phyloP scores from a whole-genome alignment of 306 rosid species.

The Sophora flavescens region DNA sequence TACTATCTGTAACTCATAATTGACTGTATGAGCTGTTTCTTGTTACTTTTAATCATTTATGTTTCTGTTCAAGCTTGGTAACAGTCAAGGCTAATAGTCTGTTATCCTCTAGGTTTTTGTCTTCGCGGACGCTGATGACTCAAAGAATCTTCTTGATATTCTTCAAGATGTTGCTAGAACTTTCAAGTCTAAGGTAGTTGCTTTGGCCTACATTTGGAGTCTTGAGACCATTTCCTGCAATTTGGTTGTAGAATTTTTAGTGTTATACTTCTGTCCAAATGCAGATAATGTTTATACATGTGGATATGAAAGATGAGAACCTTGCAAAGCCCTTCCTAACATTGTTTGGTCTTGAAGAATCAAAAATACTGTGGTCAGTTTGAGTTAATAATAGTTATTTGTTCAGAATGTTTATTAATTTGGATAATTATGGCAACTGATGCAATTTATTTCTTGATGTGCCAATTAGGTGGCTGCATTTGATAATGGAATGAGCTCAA shows the following conservation, averaged over 20 bases:
- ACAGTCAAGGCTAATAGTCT: constrained; percentile 29
- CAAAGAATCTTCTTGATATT: constrained; percentile 65
- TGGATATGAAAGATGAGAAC: constrained; percentile 80
- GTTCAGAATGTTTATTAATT: constrained; percentile 17
- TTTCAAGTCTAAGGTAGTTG: constrained; percentile 81
- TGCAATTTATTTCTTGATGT: constrained; percentile 41
- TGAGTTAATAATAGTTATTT: constrained; percentile 25
- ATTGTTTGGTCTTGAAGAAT: constrained; percentile 88
- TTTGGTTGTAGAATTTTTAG: constrained; percentile 17
- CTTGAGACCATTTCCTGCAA: constrained; percentile 35
- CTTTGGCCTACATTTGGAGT: constrained; percentile 39
- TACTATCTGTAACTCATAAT: background rate
- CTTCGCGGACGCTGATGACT: constrained; percentile 64
- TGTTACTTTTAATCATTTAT: constrained; percentile 34
- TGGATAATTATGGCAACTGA: constrained; percentile 18
- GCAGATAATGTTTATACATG: constrained; percentile 78
- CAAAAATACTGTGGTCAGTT: constrained; percentile 80
- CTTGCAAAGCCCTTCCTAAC: constrained; percentile 94
- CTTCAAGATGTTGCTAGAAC: constrained; percentile 82
- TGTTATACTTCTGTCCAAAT: constrained; percentile 45
- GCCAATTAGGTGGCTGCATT: constrained; percentile 79
- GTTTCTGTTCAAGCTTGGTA: constrained; percentile 20
- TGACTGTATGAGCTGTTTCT: constrained; percentile 3
- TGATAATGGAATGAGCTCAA: constrained; percentile 72
- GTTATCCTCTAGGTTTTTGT: constrained; percentile 68